Percentiles rank a stretch among this genome's conserved stretches.
Evolutionary conservation across 257 asterid genomes (phyloP).

Genomic region (Cynanchum wilfordii): DNA sequence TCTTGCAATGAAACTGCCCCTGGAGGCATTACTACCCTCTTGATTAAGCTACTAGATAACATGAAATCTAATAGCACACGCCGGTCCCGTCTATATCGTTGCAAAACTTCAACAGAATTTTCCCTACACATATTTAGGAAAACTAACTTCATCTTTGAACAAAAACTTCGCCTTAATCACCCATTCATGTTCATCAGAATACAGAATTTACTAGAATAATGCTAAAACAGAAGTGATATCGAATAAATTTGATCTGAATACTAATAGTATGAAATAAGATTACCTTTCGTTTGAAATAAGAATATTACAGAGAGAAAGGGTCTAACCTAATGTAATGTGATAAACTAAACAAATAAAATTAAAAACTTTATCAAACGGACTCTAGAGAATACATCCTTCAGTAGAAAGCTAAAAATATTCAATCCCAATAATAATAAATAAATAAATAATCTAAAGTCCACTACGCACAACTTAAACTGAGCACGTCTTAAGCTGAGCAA

Average conservation of each 20-base stretch:
- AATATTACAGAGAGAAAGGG: not conserved
- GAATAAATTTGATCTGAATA: not conserved
- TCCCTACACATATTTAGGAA: constrained; percentile 42
- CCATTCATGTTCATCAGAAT: not conserved
- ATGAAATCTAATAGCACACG: constrained; percentile 72
- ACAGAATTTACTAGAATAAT: not conserved
- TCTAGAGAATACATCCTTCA: no score
- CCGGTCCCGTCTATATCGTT: constrained; percentile 86
- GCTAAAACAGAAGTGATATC: not conserved
- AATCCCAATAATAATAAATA: not conserved
- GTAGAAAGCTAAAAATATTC: not conserved
- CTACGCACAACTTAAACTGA: not conserved
- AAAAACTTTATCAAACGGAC: no score
- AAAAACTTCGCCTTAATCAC: not conserved
- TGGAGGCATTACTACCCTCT: constrained; percentile 96
- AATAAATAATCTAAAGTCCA: not conserved
- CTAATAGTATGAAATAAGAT: not conserved
- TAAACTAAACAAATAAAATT: not conserved
- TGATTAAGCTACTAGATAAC: constrained; percentile 77
- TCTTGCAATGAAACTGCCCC: constrained; percentile 96
- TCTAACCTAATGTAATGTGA: not conserved
- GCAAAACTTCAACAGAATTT: constrained; percentile 63
- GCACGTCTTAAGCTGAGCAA: not conserved
- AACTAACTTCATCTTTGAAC: not conserved
- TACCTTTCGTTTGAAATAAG: not conserved